A percentile compares a stretch with the other conserved stretches of the same genome.
These are phyloP conservation scores for Tripidium arundinaceum DNA, from an alignment of 202 grass and related monocot genomes.

Conservation along the genomic window DNA sequence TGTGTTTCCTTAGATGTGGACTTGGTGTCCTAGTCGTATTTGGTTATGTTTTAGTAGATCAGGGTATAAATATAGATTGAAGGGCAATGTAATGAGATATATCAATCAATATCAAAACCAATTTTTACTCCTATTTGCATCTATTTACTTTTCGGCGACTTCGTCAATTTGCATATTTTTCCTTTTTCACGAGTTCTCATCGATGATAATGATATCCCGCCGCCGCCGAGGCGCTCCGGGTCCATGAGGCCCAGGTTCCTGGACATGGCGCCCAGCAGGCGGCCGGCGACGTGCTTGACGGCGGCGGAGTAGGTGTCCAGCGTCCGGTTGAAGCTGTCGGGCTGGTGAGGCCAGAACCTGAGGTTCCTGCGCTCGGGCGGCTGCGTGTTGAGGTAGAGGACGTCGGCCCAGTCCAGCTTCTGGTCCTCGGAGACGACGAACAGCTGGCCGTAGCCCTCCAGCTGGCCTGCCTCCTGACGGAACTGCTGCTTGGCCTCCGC, in stretches of 20 bases:
- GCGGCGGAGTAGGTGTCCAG: constrained; percentile 49
- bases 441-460: constrained; percentile 61
- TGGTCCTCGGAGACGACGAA: constrained; percentile 68
- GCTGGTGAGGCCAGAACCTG: constrained; percentile 56
- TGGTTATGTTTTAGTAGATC: too few species aligned
- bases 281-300: constrained; percentile 43
- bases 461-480: constrained; percentile 37
- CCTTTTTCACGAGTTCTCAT: too few species aligned
- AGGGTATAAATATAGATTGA: too few species aligned
- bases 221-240: neutral
- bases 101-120: too few species aligned
- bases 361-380: constrained; percentile 25
- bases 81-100: too few species aligned
- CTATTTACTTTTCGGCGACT: too few species aligned
- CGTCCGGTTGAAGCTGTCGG: constrained; percentile 43
- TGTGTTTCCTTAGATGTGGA: too few species aligned
- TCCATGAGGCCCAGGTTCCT: constrained; percentile 43
- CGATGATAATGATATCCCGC: too few species aligned
- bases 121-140: too few species aligned
- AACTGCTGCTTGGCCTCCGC: constrained; percentile 40
- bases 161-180: too few species aligned
- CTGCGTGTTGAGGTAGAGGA: constrained; percentile 52
- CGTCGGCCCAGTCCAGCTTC: constrained; percentile 66
- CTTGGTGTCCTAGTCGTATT: too few species aligned
- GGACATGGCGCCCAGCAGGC: constrained; percentile 43